A percentile compares a stretch with the other conserved stretches of the same genome.
Conservation (phyloP, 352 stramenopile species). For the Vaucheria bursata region DNA sequence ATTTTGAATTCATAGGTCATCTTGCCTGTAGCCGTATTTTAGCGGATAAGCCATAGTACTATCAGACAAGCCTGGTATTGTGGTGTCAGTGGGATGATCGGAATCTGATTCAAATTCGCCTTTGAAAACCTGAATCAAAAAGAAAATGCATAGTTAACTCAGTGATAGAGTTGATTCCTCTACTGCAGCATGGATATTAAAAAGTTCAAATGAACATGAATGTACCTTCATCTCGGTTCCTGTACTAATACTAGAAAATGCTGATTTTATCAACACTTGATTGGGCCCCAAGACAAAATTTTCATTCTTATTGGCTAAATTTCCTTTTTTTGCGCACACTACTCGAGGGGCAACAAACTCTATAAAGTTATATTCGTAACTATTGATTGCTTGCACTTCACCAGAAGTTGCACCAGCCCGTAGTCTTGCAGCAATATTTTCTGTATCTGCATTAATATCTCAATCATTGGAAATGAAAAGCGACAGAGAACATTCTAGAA, state of each 20-base stretch:
- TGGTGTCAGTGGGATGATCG: constrained; percentile 39
- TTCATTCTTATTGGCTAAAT: neutral
- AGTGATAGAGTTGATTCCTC: too few species aligned
- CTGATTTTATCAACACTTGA: constrained; percentile 49
- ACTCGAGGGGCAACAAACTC: constrained; percentile 35
- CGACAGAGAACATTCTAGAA: too few species aligned
- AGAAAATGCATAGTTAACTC: too few species aligned
- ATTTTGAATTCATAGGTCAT: too few species aligned
- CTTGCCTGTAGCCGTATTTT: constrained; percentile 59
- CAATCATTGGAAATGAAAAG: too few species aligned
- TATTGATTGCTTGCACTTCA: too few species aligned
- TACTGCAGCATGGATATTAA: too few species aligned
- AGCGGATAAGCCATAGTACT: constrained; percentile 63
- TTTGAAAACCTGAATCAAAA: constrained; percentile 63
- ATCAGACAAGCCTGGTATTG: constrained; percentile 57
- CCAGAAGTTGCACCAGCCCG: too few species aligned
- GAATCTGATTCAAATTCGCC: constrained; percentile 56
- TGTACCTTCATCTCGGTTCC: constrained; percentile 66
- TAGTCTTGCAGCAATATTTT: too few species aligned
- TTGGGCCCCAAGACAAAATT: constrained; percentile 21
- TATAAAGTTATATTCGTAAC: too few species aligned
- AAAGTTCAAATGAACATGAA: too few species aligned
- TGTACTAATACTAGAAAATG: constrained; percentile 63
- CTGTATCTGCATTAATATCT: too few species aligned
- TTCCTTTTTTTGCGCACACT: constrained; percentile 17